A percentile compares a stretch with the other conserved stretches of the same genome.
Conservation (phyloP, 495 filamentous ascomycete genomes). For the Aspergillus campestris region DNA sequence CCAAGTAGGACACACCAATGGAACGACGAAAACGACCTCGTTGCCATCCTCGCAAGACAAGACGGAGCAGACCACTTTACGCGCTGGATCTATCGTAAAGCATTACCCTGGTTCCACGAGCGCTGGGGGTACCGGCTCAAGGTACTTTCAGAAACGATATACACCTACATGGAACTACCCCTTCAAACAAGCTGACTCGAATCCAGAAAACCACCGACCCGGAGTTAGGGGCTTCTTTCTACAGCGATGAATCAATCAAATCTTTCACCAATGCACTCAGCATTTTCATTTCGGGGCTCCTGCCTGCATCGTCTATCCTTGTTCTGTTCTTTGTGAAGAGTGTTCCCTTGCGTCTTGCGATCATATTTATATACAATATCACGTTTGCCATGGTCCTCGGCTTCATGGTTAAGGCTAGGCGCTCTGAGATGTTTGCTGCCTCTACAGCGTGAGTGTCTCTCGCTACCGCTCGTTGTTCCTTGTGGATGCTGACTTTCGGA, state of each 20-base stretch:
- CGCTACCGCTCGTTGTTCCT: neutral
- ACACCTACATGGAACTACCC: neutral
- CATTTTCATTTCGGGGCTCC: slow-evolving; percentile 17
- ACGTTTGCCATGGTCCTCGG: slow-evolving; percentile 19
- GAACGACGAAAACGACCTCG: neutral
- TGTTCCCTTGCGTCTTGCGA: slow-evolving; percentile 12
- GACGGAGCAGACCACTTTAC: slow-evolving; percentile 2
- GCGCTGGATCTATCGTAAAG: neutral
- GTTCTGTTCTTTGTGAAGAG: slow-evolving; percentile 20
- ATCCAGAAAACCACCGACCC: neutral
- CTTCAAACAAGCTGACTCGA: neutral
- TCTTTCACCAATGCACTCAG: slow-evolving; percentile 10
- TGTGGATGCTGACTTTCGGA: neutral
- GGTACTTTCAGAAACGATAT: neutral
- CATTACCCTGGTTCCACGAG: neutral
- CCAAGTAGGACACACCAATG: neutral
- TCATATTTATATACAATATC: slow-evolving; percentile 24
- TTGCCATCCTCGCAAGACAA: neutral
- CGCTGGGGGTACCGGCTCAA: slow-evolving; percentile 10
- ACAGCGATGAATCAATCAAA: slow-evolving; percentile 1
- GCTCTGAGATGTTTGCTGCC: slow-evolving; percentile 25
- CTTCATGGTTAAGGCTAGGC: slow-evolving; percentile 19
- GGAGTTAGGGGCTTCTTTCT: neutral
- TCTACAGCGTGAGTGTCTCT: slow-evolving; percentile 16
- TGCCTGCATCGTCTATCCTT: slow-evolving; percentile 24